These are phyloP conservation scores for Cyclostephanos invisitatus DNA, from an alignment of 108 stramenopile genomes.

Conservation along the genomic window DNA sequence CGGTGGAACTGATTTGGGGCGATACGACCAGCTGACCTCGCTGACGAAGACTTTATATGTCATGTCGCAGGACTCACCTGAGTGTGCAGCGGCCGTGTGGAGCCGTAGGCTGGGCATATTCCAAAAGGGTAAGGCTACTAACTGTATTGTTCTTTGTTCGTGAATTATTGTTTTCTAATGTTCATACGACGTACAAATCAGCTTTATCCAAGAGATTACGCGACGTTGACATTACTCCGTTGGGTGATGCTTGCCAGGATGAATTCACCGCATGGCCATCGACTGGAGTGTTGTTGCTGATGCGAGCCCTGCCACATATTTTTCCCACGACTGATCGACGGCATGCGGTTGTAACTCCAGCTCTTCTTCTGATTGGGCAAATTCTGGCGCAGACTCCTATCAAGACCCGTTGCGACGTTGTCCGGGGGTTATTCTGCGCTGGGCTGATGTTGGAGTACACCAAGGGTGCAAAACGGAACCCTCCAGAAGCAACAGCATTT, in stretches of 20 bases:
- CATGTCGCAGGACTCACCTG: slow-evolving; percentile 88
- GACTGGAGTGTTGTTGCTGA: slow-evolving; percentile 77
- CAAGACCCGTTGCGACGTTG: slow-evolving; percentile 64
- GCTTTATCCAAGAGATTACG: slow-evolving; percentile 85
- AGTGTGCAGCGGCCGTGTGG: slow-evolving; percentile 85
- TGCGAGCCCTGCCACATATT: slow-evolving; percentile 83
- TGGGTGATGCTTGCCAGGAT: slow-evolving; percentile 56
- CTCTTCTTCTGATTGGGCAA: slow-evolving; percentile 80
- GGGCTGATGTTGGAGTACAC: slow-evolving; percentile 85
- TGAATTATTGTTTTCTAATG: not conserved
- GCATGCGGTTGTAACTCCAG: slow-evolving; percentile 90
- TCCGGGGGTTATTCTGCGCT: slow-evolving; percentile 73
- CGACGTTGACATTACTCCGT: slow-evolving; percentile 58
- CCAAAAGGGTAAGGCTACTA: slow-evolving; percentile 49
- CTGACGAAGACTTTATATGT: slow-evolving; percentile 71
- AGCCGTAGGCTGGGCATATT: slow-evolving; percentile 77
- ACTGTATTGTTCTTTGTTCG: not conserved
- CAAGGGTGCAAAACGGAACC: slow-evolving; percentile 74
- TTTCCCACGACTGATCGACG: slow-evolving; percentile 91
- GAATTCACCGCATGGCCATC: slow-evolving; percentile 83
- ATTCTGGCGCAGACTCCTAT: slow-evolving; percentile 86
- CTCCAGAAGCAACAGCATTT: slow-evolving; percentile 87
- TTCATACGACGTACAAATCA: not conserved
- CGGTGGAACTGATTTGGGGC: slow-evolving; percentile 75
- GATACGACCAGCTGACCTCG: slow-evolving; percentile 70